Base-by-base conservation (phyloP, 257 asterid species). In the Coffea eugenioides region DNA sequence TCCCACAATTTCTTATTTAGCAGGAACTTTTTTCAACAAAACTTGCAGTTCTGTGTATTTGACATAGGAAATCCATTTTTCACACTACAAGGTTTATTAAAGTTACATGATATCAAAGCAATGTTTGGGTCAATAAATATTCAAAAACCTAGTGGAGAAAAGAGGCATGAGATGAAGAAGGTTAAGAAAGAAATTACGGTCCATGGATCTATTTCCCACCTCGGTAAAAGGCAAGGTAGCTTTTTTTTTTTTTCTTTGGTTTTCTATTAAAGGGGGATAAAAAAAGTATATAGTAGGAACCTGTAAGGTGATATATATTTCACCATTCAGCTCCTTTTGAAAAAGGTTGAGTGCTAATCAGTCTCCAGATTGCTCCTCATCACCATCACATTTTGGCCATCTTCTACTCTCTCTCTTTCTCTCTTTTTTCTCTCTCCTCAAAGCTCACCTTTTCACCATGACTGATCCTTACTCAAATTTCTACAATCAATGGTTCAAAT, bases 401-500 rank as follows among this genome's bases (percentile, higher is more conserved):
- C 78, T 49, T 77, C 74, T 68, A 27, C 61, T 71, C 78, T 61
- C 81, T 72, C 77, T 52, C 74, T 31, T 31, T 67, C 77, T 56
- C 20, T 61, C 73, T 61, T 70, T 54, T 80, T 43, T 45, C 16
- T 66, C 66, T 49, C 51, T 51, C 67, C 45, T 23, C 31, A 62
- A 6, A 21, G 64, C 66, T 36, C 6, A 9, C 72, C 25, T 70
- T 48, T 34, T 34, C 83, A 75, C 83, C 81, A 79, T 83, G 83
- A 48, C 81, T 75, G 83, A 83, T 83, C 86, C 86, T 18, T 70
- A 61, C 78, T 69, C 86, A 20, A 69, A 75, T 48, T 79, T 83
- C 79, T 78, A 79, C 81, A 76, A 76, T 76, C 80, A 82, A 13
- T 78, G 77, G 80, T 79, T 78, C 67, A 74, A 74, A 69, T 66